These are phyloP conservation scores for Blastosporella zonata DNA, from an alignment of 1,284 basidiomycete genomes.

Conservation along the genomic window DNA sequence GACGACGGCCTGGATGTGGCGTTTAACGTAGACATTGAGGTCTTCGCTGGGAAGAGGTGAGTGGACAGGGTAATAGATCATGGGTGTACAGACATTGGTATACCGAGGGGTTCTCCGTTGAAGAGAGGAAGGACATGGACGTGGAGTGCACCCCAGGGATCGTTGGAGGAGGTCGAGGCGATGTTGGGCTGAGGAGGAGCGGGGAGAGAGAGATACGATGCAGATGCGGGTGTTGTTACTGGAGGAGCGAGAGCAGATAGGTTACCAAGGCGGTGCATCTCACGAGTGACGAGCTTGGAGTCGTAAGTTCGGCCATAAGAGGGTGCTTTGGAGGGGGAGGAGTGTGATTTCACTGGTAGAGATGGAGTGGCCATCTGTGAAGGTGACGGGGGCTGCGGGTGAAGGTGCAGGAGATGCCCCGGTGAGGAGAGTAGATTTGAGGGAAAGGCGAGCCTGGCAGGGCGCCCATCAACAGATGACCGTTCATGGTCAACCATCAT, in stretches of 20 bases:
- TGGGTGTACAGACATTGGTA: conserved; percentile 64
- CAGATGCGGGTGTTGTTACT: conserved; percentile 38
- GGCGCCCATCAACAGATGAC: conserved; percentile 33
- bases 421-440: conserved; percentile 30
- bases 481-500: conserved; percentile 27
- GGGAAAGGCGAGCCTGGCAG: conserved; percentile 21
- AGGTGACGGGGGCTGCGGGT: conserved; percentile 24
- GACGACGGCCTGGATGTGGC: conserved; percentile 71
- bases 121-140: conserved; percentile 87
- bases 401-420: too few relatives aligned
- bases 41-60: conserved; percentile 64
- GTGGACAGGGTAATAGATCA: background rate
- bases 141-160: conserved; percentile 82
- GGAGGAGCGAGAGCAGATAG: conserved; percentile 43
- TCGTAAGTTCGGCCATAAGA: conserved; percentile 67
- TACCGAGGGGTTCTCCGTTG: conserved; percentile 86
- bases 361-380: conserved; percentile 29
- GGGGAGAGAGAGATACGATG: conserved; percentile 39
- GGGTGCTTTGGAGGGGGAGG: conserved; percentile 68
- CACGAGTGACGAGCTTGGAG: conserved; percentile 66
- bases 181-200: conserved; percentile 36
- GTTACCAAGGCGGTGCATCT: conserved; percentile 75
- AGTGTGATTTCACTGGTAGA: conserved; percentile 40
- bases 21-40: conserved; percentile 76
- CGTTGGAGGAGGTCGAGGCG: conserved; percentile 38